A percentile compares a stretch with the other conserved stretches of the same genome.
These are phyloP conservation scores for Solioccasus polychromus DNA, from an alignment of 768 basidiomycete genomes.

Conservation along the genomic window DNA sequence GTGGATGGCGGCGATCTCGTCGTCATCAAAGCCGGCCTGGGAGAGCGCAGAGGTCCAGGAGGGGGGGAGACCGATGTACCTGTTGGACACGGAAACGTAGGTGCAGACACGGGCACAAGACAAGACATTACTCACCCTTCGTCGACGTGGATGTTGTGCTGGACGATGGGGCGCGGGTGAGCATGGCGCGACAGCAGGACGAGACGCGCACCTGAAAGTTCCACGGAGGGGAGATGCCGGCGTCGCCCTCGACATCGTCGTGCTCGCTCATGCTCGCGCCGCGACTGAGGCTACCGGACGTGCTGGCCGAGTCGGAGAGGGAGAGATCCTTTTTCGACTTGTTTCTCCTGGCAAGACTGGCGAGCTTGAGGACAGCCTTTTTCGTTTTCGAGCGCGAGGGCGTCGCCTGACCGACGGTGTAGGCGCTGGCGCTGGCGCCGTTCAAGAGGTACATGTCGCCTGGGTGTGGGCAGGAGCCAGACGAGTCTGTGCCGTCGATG, in stretches of 20 bases:
- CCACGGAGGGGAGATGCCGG: conserved; percentile 66
- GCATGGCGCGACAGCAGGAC: background rate
- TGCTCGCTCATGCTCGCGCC: conserved; percentile 13
- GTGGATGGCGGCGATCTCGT: conserved; percentile 64
- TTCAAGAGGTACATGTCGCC: conserved; percentile 10
- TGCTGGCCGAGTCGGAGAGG: too few relatives aligned
- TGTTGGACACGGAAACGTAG: conserved; percentile 17
- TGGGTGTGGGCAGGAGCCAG: conserved; percentile 17
- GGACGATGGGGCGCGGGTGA: background rate
- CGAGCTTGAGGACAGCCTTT: conserved; percentile 36
- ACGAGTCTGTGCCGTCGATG: conserved; percentile 27
- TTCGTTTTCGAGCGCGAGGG: conserved; percentile 17
- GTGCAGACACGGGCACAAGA: background rate
- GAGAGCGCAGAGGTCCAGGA: conserved; percentile 66
- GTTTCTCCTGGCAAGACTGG: conserved; percentile 33
- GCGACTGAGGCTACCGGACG: conserved; percentile 10
- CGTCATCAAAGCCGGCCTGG: conserved; percentile 61
- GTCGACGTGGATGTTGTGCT: conserved; percentile 81
- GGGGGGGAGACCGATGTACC: conserved; percentile 65
- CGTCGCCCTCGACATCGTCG: conserved; percentile 41
- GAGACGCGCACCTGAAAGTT: conserved; percentile 59
- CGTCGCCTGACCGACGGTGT: conserved; percentile 6
- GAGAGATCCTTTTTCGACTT: conserved; percentile 30
- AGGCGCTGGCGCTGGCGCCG: conserved; percentile 18
- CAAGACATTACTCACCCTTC: conserved; percentile 52